These are phyloP conservation scores for Kickxella alabastrina DNA, from an alignment of 192 early-diverging fungal species.

Conservation along the genomic window DNA sequence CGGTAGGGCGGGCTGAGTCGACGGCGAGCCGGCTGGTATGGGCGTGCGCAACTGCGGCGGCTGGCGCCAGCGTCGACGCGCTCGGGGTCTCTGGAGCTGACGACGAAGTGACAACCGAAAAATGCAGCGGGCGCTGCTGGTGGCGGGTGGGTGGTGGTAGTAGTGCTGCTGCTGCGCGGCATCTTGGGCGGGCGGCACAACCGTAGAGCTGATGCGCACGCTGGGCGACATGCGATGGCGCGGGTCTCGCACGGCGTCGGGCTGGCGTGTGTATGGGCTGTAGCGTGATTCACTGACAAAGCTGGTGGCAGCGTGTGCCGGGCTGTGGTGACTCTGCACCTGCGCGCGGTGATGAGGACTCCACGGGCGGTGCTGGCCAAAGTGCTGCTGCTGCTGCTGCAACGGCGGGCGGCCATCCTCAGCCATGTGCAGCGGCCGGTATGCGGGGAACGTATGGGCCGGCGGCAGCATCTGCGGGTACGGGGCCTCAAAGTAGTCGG, in stretches of 20 bases:
- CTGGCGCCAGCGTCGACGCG: too few relatives aligned
- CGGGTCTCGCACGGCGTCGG: slow-evolving; percentile 19
- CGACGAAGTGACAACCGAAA: not conserved
- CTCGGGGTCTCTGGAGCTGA: not conserved
- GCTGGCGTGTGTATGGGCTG: slow-evolving; percentile 42
- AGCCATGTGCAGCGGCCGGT: slow-evolving; percentile 10
- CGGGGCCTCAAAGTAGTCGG: slow-evolving; percentile 14
- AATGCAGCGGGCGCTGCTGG: not conserved
- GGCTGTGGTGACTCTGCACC: slow-evolving; percentile 18
- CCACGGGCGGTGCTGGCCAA: slow-evolving; percentile 36
- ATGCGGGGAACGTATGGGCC: not conserved
- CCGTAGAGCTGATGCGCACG: slow-evolving; percentile 10
- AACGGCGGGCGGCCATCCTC: slow-evolving; percentile 17
- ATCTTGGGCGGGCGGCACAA: slow-evolving; percentile 4
- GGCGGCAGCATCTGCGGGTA: slow-evolving; percentile 4
- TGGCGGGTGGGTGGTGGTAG: not conserved
- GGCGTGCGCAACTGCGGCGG: not conserved
- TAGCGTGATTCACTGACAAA: slow-evolving; percentile 33
- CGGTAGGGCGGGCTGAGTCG: too few relatives aligned
- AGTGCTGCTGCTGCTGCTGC: slow-evolving; percentile 14
- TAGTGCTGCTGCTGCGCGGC: slow-evolving; percentile 5
- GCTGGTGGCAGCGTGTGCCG: slow-evolving; percentile 18
- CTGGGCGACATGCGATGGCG: slow-evolving; percentile 29
- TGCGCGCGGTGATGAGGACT: slow-evolving; percentile 46
- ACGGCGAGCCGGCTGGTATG: too few relatives aligned